These are phyloP conservation scores for Letharia columbiana DNA, from an alignment of 495 filamentous ascomycete genomes.

Conservation along the genomic window DNA sequence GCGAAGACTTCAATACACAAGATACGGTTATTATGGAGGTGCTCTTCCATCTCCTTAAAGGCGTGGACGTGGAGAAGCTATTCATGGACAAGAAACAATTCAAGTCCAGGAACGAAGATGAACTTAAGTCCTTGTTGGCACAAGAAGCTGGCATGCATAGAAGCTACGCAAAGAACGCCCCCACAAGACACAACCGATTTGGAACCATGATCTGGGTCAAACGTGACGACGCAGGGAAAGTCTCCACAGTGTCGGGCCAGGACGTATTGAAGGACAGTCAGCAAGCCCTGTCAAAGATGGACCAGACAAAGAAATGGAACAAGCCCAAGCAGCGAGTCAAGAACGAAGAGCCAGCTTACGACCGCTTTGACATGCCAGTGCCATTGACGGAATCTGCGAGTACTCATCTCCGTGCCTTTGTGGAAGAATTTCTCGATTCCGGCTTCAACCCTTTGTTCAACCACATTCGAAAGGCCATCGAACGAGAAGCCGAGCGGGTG, in stretches of 20 bases:
- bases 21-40: constrained; percentile 82
- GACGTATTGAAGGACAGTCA: constrained; percentile 67
- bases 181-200: constrained; percentile 86
- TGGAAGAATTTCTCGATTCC: constrained; percentile 90
- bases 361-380: constrained; percentile 68
- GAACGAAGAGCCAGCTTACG: constrained; percentile 51
- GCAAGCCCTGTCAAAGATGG: constrained; percentile 74
- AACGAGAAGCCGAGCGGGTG: constrained; percentile 81
- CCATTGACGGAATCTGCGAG: constrained; percentile 59
- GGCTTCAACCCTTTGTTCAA: constrained; percentile 90
- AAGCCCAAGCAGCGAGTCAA: constrained; percentile 60
- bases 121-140: constrained; percentile 62
- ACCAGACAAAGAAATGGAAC: constrained; percentile 82
- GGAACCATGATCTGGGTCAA: constrained; percentile 98
- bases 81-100: constrained; percentile 74
- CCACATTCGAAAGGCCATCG: constrained; percentile 79
- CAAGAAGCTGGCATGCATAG: constrained; percentile 75
- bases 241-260: constrained; percentile 83
- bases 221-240: constrained; percentile 63
- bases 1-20: constrained; percentile 81
- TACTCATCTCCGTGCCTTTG: constrained; percentile 67
- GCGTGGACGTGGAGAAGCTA: constrained; percentile 74
- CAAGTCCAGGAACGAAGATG: constrained; percentile 55
- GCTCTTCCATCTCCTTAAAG: constrained; percentile 84
- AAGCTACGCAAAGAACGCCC: constrained; percentile 67